Percentiles rank a stretch among this genome's conserved stretches.
Conservation (phyloP, 2,329 filamentous ascomycete genomes). For the Pleochaeta shiraiana region DNA sequence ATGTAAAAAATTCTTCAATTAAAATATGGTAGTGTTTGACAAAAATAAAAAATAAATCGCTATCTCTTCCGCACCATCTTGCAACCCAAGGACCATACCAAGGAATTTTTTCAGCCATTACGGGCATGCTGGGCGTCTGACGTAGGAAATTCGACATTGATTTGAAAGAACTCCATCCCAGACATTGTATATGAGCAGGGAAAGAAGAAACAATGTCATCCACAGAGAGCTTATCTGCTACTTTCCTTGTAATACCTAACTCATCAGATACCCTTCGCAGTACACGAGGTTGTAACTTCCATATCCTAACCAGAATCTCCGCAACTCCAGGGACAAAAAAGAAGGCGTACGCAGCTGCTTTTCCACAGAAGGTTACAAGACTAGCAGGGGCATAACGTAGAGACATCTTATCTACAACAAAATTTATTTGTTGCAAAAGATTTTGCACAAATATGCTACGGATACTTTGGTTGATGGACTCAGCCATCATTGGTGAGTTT, state of each 20-base stretch:
- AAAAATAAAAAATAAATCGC: constrained; percentile 54
- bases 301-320: constrained; percentile 42
- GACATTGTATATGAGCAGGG: constrained; percentile 27
- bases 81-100: constrained; percentile 50
- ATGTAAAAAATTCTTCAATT: constrained; percentile 32
- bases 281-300: constrained; percentile 36
- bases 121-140: constrained; percentile 28
- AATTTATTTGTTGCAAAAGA: constrained; percentile 43
- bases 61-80: constrained; percentile 51
- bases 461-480: constrained; percentile 51
- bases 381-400: constrained; percentile 31
- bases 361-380: constrained; percentile 47
- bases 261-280: constrained; percentile 40
- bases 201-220: constrained; percentile 20
- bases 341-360: constrained; percentile 51
- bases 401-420: constrained; percentile 54
- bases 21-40: constrained; percentile 48
- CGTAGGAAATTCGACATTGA: constrained; percentile 33
- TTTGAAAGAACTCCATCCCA: constrained; percentile 38
- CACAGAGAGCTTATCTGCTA: constrained; percentile 21
- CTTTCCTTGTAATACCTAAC: constrained; percentile 33
- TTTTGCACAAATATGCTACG: constrained; percentile 50
- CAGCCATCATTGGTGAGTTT: constrained; percentile 34
- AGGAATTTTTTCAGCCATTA: constrained; percentile 37
- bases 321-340: constrained; percentile 52